phyloP scores from a whole-genome alignment of 495 filamentous ascomycete genomes.

The Lophium mytilinum region DNA sequence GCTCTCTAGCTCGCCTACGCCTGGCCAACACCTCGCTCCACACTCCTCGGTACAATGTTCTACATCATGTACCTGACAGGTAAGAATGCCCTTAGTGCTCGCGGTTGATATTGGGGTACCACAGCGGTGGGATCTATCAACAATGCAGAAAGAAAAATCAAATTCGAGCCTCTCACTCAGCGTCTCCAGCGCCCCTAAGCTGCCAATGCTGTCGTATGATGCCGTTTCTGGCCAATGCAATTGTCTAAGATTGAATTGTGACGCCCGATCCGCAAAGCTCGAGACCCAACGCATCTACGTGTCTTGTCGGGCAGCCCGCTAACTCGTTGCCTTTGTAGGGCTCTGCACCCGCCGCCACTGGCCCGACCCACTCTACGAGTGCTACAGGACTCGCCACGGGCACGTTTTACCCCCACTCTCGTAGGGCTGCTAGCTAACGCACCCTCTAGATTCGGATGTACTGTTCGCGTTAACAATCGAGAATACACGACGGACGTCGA shows the following conservation, averaged over 20 bases:
- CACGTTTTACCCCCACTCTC: no score
- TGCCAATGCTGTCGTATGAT: neutral
- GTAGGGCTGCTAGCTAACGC: no score
- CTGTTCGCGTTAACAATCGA: conserved; percentile 89
- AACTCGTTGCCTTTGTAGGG: conserved; percentile 49
- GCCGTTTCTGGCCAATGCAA: neutral
- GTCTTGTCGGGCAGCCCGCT: neutral
- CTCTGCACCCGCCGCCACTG: conserved; percentile 93
- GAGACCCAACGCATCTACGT: no score
- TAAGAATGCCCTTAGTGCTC: conserved; percentile 34
- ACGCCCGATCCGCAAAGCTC: neutral
- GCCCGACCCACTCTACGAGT: conserved; percentile 86
- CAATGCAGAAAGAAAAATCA: neutral
- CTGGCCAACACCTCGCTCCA: conserved; percentile 9
- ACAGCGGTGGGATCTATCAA: conserved; percentile 3
- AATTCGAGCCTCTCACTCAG: no score
- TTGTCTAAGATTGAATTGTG: neutral
- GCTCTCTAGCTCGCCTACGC: conserved; percentile 10
- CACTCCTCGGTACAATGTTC: conserved; percentile 42
- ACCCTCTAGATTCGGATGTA: conserved; percentile 57
- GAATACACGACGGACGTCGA: conserved; percentile 90
- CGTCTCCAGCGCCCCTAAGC: neutral
- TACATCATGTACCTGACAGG: conserved; percentile 63
- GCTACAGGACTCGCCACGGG: conserved; percentile 60
- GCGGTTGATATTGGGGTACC: conserved; percentile 5